Evolutionary conservation across 441 rosid species (phyloP).

Genomic region (Cnidoscolus chayamansa): DNA sequence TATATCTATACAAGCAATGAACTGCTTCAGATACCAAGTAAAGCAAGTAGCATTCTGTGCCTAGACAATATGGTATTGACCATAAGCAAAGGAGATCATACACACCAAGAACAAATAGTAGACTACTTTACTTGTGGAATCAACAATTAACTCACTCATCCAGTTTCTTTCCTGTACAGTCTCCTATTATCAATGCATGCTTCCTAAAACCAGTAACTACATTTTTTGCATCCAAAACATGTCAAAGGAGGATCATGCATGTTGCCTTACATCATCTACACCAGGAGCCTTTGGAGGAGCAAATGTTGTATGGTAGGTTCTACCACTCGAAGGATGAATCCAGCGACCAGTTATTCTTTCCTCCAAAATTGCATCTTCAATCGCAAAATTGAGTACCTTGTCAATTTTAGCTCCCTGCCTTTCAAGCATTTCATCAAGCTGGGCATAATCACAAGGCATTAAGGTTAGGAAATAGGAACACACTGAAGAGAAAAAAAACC

Average conservation of each 20-base stretch:
- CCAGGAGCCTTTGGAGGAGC: constrained; percentile 91
- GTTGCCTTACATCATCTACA: constrained; percentile 73
- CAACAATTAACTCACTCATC: background rate
- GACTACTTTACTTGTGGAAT: background rate
- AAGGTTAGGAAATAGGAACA: constrained; percentile 15
- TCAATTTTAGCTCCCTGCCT: constrained; percentile 71
- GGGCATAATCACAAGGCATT: constrained; percentile 19
- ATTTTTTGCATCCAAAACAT: background rate
- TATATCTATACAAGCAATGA: background rate
- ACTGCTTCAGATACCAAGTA: constrained; percentile 6
- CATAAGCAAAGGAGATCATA: background rate
- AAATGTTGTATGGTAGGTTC: constrained; percentile 77
- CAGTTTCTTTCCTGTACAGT: background rate
- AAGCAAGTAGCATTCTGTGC: background rate
- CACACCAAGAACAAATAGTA: background rate
- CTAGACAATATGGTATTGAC: background rate
- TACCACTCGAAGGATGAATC: constrained; percentile 95
- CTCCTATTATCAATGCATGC: background rate
- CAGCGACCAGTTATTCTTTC: constrained; percentile 96
- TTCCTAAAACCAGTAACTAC: background rate
- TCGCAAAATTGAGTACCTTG: constrained; percentile 83
- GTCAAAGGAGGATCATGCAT: constrained; percentile 1
- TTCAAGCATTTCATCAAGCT: constrained; percentile 96
- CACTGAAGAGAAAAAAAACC: background rate
- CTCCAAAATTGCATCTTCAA: constrained; percentile 86